Evolutionary conservation across 2,329 filamentous ascomycete genomes (phyloP).

Genomic region (Neonectria sp.): DNA sequence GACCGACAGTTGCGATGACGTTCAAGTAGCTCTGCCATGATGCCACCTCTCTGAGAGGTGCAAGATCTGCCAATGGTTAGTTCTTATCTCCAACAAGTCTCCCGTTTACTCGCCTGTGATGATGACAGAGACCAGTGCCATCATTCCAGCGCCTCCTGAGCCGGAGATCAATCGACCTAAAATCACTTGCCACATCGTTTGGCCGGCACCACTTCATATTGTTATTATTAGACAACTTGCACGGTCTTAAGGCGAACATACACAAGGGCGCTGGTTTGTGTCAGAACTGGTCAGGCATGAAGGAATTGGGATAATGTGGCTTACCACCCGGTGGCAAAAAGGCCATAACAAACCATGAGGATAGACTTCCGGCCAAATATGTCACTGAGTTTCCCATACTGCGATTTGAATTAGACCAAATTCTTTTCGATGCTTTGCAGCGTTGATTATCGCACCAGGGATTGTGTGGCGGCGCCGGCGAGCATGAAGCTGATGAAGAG

Average conservation of each 20-base stretch:
- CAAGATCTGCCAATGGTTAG: constrained; percentile 58
- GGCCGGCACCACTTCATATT: constrained; percentile 54
- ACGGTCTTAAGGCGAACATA: constrained; percentile 1
- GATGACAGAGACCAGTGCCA: constrained; percentile 64
- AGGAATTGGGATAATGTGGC: constrained; percentile 37
- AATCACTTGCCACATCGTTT: constrained; percentile 64
- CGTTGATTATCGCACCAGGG: constrained; percentile 59
- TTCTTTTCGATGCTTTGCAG: too few species aligned
- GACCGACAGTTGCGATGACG: constrained; percentile 65
- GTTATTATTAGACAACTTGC: neutral
- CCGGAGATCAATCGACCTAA: constrained; percentile 67
- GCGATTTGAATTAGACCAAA: neutral
- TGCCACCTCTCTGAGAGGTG: constrained; percentile 67
- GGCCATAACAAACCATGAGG: constrained; percentile 45
- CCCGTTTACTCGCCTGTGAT: constrained; percentile 61
- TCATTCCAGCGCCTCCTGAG: constrained; percentile 66
- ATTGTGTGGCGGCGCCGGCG: constrained; percentile 50
- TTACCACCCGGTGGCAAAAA: constrained; percentile 56
- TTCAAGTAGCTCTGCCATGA: constrained; percentile 70
- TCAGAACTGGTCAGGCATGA: constrained; percentile 1
- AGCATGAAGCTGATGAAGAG: constrained; percentile 52
- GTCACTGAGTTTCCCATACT: constrained; percentile 51
- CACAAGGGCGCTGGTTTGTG: constrained; percentile 32
- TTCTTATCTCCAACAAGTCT: neutral
- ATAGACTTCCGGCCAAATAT: constrained; percentile 48